Conservation (phyloP, 2,329 filamentous ascomycete genomes). For the Aspergillus candidus region DNA sequence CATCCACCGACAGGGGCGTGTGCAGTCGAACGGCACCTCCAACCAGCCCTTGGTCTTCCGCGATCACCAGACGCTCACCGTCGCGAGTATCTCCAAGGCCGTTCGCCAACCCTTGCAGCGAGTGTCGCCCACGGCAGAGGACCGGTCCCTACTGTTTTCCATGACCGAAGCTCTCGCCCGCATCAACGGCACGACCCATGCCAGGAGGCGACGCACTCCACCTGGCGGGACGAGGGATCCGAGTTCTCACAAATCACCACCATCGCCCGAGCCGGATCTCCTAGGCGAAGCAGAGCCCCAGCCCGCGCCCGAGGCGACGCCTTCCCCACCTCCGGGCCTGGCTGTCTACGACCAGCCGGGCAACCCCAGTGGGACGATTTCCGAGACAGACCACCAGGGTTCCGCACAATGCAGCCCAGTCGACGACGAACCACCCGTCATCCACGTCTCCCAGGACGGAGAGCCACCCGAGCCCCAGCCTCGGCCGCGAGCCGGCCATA, state of each 20-base stretch:
- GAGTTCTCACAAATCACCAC: background rate
- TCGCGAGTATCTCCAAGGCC: conserved; percentile 33
- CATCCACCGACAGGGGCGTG: conserved; percentile 16
- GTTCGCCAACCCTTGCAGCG: conserved; percentile 25
- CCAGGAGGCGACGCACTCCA: background rate
- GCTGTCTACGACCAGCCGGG: background rate
- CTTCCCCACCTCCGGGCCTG: conserved; percentile 1
- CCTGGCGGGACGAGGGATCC: background rate
- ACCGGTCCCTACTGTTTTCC: conserved; percentile 28
- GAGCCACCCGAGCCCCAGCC: conserved; percentile 1
- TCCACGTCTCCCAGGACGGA: conserved; percentile 9
- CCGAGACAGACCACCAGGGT: no score
- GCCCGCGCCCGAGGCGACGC: conserved; percentile 3
- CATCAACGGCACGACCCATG: conserved; percentile 21
- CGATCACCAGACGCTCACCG: conserved; percentile 33
- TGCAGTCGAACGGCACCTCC: background rate
- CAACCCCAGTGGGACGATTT: no score
- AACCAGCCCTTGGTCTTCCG: conserved; percentile 26
- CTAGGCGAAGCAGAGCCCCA: conserved; percentile 1
- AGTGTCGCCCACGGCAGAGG: conserved; percentile 18
- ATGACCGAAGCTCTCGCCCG: conserved; percentile 28
- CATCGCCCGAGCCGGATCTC: conserved; percentile 3
- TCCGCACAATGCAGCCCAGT: no score
- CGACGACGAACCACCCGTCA: conserved; percentile 3
- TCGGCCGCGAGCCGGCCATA: conserved; percentile 7